phyloP scores from a whole-genome alignment of 1,284 basidiomycete genomes.

The Cutaneotrichosporon spelunceum region DNA sequence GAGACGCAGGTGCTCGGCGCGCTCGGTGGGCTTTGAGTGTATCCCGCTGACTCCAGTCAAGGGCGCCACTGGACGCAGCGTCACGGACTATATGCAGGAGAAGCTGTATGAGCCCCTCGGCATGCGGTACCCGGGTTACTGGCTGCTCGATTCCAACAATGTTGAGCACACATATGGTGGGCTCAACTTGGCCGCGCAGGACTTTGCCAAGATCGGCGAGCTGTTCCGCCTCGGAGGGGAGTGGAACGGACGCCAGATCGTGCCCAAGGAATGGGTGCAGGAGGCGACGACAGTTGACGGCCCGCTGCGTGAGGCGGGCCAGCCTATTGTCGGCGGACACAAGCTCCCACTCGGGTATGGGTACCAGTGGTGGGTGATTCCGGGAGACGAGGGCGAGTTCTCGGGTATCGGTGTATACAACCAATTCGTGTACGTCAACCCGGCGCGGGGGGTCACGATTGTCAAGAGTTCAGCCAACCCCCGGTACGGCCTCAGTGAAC shows the following conservation, averaged over 20 bases:
- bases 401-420: constrained; percentile 6
- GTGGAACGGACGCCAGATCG: background rate
- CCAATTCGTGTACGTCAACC: constrained; percentile 10
- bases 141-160: background rate
- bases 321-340: constrained; percentile 4
- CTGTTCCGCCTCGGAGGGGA: constrained; percentile 13
- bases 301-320: background rate
- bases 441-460: background rate
- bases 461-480: constrained; percentile 9
- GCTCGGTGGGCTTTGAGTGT: background rate
- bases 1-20: constrained; percentile 10
- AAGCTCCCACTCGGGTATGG: constrained; percentile 4
- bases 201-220: constrained; percentile 21
- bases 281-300: constrained; percentile 9
- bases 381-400: constrained; percentile 1
- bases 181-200: constrained; percentile 8
- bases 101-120: constrained; percentile 7
- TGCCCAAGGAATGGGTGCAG: background rate
- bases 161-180: constrained; percentile 4
- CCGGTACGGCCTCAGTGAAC: constrained; percentile 7
- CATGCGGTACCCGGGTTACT: background rate
- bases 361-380: constrained; percentile 7
- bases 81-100: constrained; percentile 7
- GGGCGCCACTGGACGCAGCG: background rate
- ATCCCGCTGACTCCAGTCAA: background rate